These are phyloP conservation scores for Moesziomyces parantarcticus DNA, from an alignment of 1,284 basidiomycete genomes.

Conservation along the genomic window DNA sequence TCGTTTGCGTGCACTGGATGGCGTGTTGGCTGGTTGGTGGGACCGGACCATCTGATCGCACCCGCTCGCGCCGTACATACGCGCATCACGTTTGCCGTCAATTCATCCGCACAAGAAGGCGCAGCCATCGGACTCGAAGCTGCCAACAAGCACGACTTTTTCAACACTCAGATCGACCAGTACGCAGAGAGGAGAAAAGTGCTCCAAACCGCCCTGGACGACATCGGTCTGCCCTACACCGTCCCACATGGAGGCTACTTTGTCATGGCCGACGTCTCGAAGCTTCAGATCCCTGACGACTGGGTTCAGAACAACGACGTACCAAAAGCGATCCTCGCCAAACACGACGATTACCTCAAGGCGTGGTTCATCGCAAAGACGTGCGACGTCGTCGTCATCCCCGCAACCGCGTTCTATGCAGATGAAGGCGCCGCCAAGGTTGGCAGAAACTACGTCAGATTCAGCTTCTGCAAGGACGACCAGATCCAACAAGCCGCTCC, in stretches of 20 bases:
- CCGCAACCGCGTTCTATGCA: conserved; percentile 63
- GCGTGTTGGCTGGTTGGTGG: conserved; percentile 96
- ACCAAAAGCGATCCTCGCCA: conserved; percentile 78
- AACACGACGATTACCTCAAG: conserved; percentile 87
- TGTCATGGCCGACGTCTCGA: conserved; percentile 78
- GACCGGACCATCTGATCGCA: conserved; percentile 81
- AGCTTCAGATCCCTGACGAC: conserved; percentile 81
- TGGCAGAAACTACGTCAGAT: conserved; percentile 59
- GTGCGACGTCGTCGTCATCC: conserved; percentile 64
- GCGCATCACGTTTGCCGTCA: conserved; percentile 93
- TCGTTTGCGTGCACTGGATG: conserved; percentile 98
- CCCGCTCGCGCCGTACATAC: conserved; percentile 90
- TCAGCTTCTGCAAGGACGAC: conserved; percentile 64
- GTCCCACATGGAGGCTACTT: conserved; percentile 63
- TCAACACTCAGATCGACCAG: conserved; percentile 80
- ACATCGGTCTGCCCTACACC: conserved; percentile 81
- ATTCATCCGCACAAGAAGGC: conserved; percentile 83
- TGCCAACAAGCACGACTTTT: conserved; percentile 81
- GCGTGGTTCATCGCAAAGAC: conserved; percentile 68
- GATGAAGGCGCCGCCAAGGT: conserved; percentile 39
- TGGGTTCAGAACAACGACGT: conserved; percentile 85
- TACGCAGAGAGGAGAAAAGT: conserved; percentile 84
- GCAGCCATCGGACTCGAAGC: conserved; percentile 72
- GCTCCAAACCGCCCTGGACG: conserved; percentile 82
- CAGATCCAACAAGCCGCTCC: conserved; percentile 57